A percentile compares a stretch with the other conserved stretches of the same genome.
Evolutionary conservation across 495 filamentous ascomycete species (phyloP).

Genomic region (Hyaloscypha bicolor): DNA sequence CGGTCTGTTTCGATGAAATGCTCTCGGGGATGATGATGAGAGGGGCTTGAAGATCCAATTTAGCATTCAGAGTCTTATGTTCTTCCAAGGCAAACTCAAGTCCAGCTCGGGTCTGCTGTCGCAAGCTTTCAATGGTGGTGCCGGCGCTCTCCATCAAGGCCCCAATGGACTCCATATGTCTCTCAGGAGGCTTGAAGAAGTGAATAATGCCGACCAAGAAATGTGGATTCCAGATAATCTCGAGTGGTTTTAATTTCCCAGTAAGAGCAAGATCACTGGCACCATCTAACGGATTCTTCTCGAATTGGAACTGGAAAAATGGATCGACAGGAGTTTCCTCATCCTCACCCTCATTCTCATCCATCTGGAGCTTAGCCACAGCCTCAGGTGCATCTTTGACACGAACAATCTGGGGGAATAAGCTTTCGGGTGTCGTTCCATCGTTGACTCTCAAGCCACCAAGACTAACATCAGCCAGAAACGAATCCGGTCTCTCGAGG

Average conservation of each 20-base stretch:
- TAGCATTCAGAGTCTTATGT: constrained; percentile 96
- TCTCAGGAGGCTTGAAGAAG: constrained; percentile 94
- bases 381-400: constrained; percentile 81
- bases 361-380: constrained; percentile 43
- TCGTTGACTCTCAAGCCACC: constrained; percentile 94
- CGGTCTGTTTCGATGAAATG: constrained; percentile 74
- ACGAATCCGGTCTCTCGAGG: constrained; percentile 84
- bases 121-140: constrained; percentile 88
- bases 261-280: constrained; percentile 88
- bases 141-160: constrained; percentile 93
- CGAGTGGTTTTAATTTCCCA: constrained; percentile 90
- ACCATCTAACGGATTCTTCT: constrained; percentile 92
- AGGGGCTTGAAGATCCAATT: constrained; percentile 92
- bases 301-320: constrained; percentile 89
- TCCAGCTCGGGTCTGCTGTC: constrained; percentile 93
- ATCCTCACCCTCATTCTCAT: constrained; percentile 53
- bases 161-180: constrained; percentile 97
- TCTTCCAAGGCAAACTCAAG: constrained; percentile 95
- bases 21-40: constrained; percentile 95
- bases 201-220: constrained; percentile 86
- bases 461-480: constrained; percentile 83
- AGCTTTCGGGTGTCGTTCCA: constrained; percentile 85
- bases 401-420: constrained; percentile 91
- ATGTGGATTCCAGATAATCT: constrained; percentile 94
- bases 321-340: constrained; percentile 61